Evolutionary conservation across 768 basidiomycete genomes (phyloP).

Genomic region (Tylopilus vinaceipallidus): DNA sequence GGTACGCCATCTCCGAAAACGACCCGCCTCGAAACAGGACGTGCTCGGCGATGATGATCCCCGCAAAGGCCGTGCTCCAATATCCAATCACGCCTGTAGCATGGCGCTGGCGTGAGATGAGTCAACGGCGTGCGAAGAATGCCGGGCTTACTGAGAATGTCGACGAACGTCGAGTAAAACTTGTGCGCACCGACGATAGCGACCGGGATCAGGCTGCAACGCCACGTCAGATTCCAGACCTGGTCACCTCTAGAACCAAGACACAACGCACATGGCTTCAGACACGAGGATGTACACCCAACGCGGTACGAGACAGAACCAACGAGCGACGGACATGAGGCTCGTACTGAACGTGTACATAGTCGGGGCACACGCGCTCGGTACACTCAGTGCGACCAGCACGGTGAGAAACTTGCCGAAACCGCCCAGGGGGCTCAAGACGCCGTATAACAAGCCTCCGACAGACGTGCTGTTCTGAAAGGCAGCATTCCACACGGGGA

Average conservation of each 20-base stretch:
- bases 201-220: constrained; percentile 41
- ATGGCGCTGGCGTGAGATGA: constrained; percentile 15
- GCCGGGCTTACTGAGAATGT: constrained; percentile 35
- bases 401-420: constrained; percentile 49
- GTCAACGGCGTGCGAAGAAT: not conserved
- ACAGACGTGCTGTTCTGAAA: constrained; percentile 42
- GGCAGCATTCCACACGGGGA: constrained; percentile 39
- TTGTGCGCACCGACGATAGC: constrained; percentile 44
- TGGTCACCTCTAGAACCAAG: not conserved
- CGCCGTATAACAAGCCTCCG: constrained; percentile 42
- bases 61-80: constrained; percentile 38
- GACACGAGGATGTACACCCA: constrained; percentile 48
- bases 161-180: constrained; percentile 45
- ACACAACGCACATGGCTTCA: constrained; percentile 39
- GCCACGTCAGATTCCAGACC: not conserved
- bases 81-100: constrained; percentile 43
- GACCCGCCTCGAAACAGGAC: constrained; percentile 39
- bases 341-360: constrained; percentile 56
- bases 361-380: constrained; percentile 55
- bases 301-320: constrained; percentile 39
- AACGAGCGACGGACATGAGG: constrained; percentile 37
- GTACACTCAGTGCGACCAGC: constrained; percentile 51
- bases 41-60: constrained; percentile 43
- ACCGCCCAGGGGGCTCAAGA: constrained; percentile 38
- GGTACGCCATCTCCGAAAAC: constrained; percentile 36